Evolutionary conservation across 139 green algal species (phyloP).

Genomic region (Dunaliella sp.): DNA sequence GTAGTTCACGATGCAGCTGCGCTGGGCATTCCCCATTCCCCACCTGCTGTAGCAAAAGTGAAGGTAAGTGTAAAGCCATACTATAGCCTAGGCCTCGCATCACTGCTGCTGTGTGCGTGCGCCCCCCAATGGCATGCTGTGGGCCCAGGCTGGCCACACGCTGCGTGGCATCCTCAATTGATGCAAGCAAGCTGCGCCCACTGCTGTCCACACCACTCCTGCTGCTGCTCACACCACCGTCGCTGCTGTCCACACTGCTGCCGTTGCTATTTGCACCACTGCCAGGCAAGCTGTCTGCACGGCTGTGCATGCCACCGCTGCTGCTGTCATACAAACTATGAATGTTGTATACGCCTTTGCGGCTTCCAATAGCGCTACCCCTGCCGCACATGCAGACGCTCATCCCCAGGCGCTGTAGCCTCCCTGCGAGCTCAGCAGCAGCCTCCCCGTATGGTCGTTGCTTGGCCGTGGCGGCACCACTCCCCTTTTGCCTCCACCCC

Average conservation of each 20-base stretch:
- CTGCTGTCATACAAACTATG: too few relatives aligned
- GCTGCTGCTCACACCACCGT: too few relatives aligned
- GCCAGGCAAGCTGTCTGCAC: too few relatives aligned
- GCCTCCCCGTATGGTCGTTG: not conserved
- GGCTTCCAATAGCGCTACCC: not conserved
- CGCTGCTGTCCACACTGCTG: not conserved
- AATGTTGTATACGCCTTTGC: too few relatives aligned
- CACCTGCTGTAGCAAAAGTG: not conserved
- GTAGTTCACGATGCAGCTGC: too few relatives aligned
- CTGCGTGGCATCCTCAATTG: not conserved
- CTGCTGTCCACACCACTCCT: not conserved
- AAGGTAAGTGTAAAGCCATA: not conserved
- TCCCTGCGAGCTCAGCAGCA: not conserved
- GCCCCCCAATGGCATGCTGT: not conserved
- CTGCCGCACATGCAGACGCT: not conserved
- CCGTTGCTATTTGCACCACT: too few relatives aligned
- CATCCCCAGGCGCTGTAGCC: not conserved
- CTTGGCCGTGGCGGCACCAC: not conserved
- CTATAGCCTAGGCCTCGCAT: not conserved
- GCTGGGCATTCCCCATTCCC: too few relatives aligned
- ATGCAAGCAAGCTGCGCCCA: too few relatives aligned
- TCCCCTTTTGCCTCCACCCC: not conserved
- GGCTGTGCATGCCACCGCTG: too few relatives aligned
- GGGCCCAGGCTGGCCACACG: not conserved
- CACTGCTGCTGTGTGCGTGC: not conserved